Base-by-base conservation (phyloP, 1,284 basidiomycete species). In the Somion occarium region DNA sequence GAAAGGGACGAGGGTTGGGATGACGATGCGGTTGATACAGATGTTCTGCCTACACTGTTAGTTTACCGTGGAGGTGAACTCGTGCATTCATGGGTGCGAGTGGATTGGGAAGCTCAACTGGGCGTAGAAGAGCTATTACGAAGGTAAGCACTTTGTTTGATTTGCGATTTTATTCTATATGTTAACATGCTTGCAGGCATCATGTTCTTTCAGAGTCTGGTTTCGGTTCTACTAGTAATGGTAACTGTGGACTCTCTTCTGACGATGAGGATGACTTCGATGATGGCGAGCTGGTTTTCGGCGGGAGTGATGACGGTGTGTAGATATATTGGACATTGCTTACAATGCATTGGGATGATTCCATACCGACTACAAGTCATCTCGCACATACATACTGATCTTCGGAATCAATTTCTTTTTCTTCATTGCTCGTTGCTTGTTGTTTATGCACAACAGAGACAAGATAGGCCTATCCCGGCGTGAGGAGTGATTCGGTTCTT, bases 61-160 rank as follows among this genome's bases (percentile, higher is more conserved):
- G 85, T 89, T 3, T 93, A 93, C 62, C 84, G 85, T 12, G 82
- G 78, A 50, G 90, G 91, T n/a, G 82, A 91, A 52, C 77, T 93
- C 13, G 80, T 88, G 20, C 79, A 88, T 58, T 90, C 86, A 46
- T 90, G 90, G 85, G 85, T 92, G 2, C 76, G 91, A 19, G 86
- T 93, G 2, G 90, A 93, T 64, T 90, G 86, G 85, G 90, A 91
- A 63, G 86, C 86, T 0, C 62, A 69, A 26, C 76, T 74, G 18
- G 84, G 82, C n/a, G 64, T 90, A 0, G 80, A 85, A 54, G 85
- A 87, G 25, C 69, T 89, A 2, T 71, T 91, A 9, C 70, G 74
- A 57, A 78, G 74, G 88, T 43, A 18, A 26, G 18, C 20, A 9
- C 23, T 30, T 30, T 44, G 34, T 44, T 50, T 48, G 20, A 25